These are phyloP conservation scores for Neocatenulostroma microsporum DNA, from an alignment of 2,329 filamentous ascomycete genomes.

Conservation along the genomic window DNA sequence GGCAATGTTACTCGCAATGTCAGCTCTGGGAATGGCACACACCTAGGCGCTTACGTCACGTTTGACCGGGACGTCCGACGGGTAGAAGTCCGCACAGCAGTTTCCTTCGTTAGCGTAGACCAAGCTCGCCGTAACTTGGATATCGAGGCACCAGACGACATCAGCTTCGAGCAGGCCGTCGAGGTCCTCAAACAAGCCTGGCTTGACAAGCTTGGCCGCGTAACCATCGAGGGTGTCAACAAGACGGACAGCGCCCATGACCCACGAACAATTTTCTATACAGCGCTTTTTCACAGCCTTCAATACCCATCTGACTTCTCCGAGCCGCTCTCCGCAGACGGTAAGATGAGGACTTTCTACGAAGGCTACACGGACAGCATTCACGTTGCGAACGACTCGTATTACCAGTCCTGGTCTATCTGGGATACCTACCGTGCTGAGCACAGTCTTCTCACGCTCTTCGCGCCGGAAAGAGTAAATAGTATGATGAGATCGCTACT, in stretches of 20 bases:
- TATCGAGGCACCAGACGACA: slow-evolving; percentile 33
- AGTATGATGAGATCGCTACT: slow-evolving; percentile 43
- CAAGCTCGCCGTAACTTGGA: slow-evolving; percentile 42
- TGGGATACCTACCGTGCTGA: slow-evolving; percentile 46
- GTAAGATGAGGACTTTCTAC: slow-evolving; percentile 32
- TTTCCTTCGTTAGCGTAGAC: slow-evolving; percentile 42
- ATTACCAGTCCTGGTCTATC: slow-evolving; percentile 46
- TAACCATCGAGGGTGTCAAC: slow-evolving; percentile 39
- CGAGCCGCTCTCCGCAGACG: slow-evolving; percentile 30
- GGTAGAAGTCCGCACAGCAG: slow-evolving; percentile 41
- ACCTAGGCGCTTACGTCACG: slow-evolving; percentile 36
- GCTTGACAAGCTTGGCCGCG: slow-evolving; percentile 40
- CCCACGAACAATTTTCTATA: slow-evolving; percentile 41
- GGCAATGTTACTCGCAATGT: slow-evolving; percentile 20
- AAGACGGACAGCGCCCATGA: slow-evolving; percentile 35
- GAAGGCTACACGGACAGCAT: slow-evolving; percentile 43
- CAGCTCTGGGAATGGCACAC: slow-evolving; percentile 27
- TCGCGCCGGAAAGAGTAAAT: slow-evolving; percentile 41
- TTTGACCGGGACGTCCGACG: slow-evolving; percentile 26
- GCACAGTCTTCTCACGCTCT: slow-evolving; percentile 39
- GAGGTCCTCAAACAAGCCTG: slow-evolving; percentile 36
- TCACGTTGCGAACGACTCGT: slow-evolving; percentile 37
- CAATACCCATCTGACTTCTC: slow-evolving; percentile 45
- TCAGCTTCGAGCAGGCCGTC: slow-evolving; percentile 34
- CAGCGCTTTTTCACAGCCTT: slow-evolving; percentile 40